These are phyloP conservation scores for Acanthamoeba lenticulata DNA, from an alignment of 208 protist species.

Conservation along the genomic window DNA sequence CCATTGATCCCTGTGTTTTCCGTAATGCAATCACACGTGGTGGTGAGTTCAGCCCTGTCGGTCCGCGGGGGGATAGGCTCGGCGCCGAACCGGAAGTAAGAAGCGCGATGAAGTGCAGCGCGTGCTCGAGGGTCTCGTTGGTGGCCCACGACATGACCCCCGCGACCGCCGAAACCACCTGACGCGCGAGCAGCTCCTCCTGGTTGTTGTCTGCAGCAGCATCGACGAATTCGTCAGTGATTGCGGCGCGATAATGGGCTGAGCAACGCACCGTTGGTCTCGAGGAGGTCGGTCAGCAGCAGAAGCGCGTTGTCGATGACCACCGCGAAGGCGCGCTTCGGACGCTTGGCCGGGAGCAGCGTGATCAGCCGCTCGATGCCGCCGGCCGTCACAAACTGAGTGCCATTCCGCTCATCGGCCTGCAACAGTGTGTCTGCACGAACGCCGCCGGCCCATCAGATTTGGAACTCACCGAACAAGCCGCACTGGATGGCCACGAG, in stretches of 20 bases:
- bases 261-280: constrained; percentile 1
- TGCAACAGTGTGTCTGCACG: not conserved
- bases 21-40: no score
- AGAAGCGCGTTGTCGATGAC: constrained; percentile 28
- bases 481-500: no score
- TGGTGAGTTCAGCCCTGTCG: no score
- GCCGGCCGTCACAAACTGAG: constrained; percentile 39
- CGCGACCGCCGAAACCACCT: constrained; percentile 1
- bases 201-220: constrained; percentile 50
- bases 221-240: not conserved
- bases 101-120: constrained; percentile 52
- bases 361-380: constrained; percentile 56
- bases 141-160: constrained; percentile 58
- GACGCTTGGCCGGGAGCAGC: constrained; percentile 17
- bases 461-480: no score
- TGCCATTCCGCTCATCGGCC: constrained; percentile 34
- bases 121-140: constrained; percentile 46
- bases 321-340: not conserved
- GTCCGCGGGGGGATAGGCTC: not conserved
- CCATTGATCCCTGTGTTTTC: constrained; percentile 20
- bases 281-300: constrained; percentile 26
- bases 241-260: not conserved
- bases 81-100: not conserved
- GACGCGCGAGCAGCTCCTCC: not conserved
- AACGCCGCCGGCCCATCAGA: no score